Evolutionary conservation across 1,284 basidiomycete genomes (phyloP), one percentile per base, ranked within the genome.

Genomic region (Apiotrichum akiyoshidainum): DNA sequence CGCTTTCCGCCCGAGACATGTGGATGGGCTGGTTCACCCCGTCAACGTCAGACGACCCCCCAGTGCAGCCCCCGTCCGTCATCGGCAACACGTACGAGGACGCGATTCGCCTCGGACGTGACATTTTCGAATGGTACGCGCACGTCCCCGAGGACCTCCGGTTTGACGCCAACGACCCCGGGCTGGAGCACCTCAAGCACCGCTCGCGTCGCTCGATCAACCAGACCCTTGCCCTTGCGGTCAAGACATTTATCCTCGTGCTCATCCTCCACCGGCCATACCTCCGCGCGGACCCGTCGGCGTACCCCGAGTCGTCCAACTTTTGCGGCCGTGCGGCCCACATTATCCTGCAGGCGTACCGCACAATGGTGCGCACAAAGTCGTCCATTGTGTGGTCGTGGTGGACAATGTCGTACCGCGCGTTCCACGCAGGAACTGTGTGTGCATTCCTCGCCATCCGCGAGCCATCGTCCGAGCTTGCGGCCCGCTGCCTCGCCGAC

Each of bases 391-490:
- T 68, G n/a, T 78, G 75, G 75, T 67, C 68, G n/a, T 76, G 76
- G 71, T 78, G 72, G 73, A 72, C 74, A 11, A 71, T 74, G 69
- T 67, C 68, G 31, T 70, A 72, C 56, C 65, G 75, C 33, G 74
- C 76, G 0, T 78, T 78, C 67, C 76, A 78, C 59, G 75, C 76
- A 9, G 74, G 72, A 21, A 73, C 76, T 0, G 77, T 78, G 1
- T 74, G 73, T 48, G 75, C 77, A 0, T 78, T 78, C 60, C 56
- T 78, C 22, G 75, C 76, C 10, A 72, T 78, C 44, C 65, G 77
- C 42, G 67, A 77, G 39, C 77, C 77, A 1, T 66, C 66, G n/a
- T 71, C 69, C 1, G 61, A 65, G 14, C 52, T 72, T 2, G 75
- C 74, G 4, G 66, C 65, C 22, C 64, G 67, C n/a, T 78, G 77